These are phyloP conservation scores for Metschnikowia colocasiae DNA, from an alignment of 805 yeast genomes.

Conservation along the genomic window DNA sequence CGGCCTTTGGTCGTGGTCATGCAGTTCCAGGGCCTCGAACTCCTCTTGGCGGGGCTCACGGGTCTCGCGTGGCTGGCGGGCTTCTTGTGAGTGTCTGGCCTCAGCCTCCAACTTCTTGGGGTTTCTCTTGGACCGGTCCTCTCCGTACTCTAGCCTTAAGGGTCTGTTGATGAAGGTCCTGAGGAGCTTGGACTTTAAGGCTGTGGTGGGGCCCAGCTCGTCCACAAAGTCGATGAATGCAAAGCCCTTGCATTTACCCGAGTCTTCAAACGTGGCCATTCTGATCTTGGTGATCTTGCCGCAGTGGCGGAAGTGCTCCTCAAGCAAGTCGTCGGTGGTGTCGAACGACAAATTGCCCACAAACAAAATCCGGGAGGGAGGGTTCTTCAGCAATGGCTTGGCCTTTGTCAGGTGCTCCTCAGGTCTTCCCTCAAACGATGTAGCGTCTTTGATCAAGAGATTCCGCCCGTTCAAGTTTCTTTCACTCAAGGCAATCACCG, in stretches of 20 bases:
- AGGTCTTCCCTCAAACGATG: slow-evolving; percentile 87
- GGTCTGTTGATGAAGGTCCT: slow-evolving; percentile 68
- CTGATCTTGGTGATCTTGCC: slow-evolving; percentile 82
- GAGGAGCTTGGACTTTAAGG: slow-evolving; percentile 68
- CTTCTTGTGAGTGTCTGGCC: not conserved
- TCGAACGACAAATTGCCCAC: slow-evolving; percentile 93
- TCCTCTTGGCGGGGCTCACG: not conserved
- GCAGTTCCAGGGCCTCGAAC: not conserved
- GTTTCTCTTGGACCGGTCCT: slow-evolving; percentile 80
- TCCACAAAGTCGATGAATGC: slow-evolving; percentile 85
- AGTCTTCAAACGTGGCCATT: slow-evolving; percentile 97
- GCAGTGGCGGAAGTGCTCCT: slow-evolving; percentile 83
- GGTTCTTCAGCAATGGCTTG: slow-evolving; percentile 56
- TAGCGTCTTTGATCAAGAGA: slow-evolving; percentile 75
- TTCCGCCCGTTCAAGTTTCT: slow-evolving; percentile 76
- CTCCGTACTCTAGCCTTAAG: slow-evolving; percentile 87
- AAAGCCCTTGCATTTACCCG: slow-evolving; percentile 96
- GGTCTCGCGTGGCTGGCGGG: not conserved
- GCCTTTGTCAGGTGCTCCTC: slow-evolving; percentile 44
- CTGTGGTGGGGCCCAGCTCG: slow-evolving; percentile 77
- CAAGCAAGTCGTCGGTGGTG: slow-evolving; percentile 74
- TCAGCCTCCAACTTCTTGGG: slow-evolving; percentile 32
- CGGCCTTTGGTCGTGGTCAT: not conserved
- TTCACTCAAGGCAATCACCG: slow-evolving; percentile 70
- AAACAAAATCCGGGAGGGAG: slow-evolving; percentile 84